Conservation (phyloP, 768 basidiomycete species). For the Termitomyces sp. region DNA sequence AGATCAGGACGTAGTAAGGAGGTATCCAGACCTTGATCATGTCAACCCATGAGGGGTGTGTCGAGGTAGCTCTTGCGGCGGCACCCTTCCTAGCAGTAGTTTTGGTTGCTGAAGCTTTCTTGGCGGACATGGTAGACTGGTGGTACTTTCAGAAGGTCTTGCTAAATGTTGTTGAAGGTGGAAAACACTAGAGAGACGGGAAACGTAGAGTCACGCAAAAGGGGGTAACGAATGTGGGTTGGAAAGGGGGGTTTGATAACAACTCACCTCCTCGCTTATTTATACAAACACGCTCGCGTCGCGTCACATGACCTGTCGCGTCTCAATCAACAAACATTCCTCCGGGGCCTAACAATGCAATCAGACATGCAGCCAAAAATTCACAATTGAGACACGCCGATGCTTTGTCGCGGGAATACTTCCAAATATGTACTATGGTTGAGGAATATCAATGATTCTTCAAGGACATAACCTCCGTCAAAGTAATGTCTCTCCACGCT, state of each 20-base stretch:
- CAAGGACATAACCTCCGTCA: no score
- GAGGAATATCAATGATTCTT: no score
- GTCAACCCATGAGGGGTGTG: slow-evolving; percentile 65
- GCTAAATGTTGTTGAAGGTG: background rate
- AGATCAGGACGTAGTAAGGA: background rate
- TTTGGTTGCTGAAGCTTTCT: slow-evolving; percentile 39
- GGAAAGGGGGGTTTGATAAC: slow-evolving; percentile 39
- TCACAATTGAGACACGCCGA: background rate
- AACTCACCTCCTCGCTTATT: slow-evolving; percentile 34
- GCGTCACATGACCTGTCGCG: slow-evolving; percentile 35
- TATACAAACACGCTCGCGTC: slow-evolving; percentile 48
- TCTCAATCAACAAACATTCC: slow-evolving; percentile 39
- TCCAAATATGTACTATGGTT: no score
- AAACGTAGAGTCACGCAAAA: slow-evolving; percentile 11
- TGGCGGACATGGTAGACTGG: slow-evolving; percentile 30
- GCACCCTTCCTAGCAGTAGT: slow-evolving; percentile 40
- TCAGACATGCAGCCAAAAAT: background rate
- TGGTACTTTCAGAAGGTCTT: slow-evolving; percentile 18
- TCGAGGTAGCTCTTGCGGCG: slow-evolving; percentile 39
- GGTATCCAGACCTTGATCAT: slow-evolving; percentile 72
- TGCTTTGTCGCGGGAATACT: background rate
- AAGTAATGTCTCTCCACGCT: no score
- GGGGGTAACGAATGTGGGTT: slow-evolving; percentile 25
- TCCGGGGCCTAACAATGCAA: background rate
- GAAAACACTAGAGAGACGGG: slow-evolving; percentile 24